phyloP scores from a whole-genome alignment of 805 yeast species.

The Saturnispora serradocipensis region DNA sequence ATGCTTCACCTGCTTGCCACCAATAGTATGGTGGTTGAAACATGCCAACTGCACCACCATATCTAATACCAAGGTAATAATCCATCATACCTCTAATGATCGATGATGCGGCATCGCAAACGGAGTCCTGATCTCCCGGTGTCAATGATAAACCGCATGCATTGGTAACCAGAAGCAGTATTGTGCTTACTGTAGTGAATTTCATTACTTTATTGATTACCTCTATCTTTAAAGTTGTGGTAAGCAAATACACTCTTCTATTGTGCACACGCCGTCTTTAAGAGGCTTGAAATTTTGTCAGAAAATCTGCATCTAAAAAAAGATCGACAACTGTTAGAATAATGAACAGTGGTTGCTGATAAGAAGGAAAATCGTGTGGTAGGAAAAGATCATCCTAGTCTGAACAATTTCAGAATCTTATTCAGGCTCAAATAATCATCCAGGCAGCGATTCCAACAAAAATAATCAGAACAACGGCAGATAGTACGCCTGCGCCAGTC shows the following conservation, averaged over 20 bases:
- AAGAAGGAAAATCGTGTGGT: too few species aligned
- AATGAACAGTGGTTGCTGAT: too few species aligned
- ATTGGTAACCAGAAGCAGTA: not conserved
- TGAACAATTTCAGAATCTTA: too few species aligned
- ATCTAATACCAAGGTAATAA: constrained; percentile 60
- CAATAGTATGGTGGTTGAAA: constrained; percentile 71
- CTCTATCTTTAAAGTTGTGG: not conserved
- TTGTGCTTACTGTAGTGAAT: not conserved
- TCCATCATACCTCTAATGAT: constrained; percentile 69
- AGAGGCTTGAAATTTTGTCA: not conserved
- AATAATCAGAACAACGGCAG: constrained; percentile 59
- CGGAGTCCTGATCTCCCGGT: constrained; percentile 20
- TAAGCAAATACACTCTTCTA: not conserved
- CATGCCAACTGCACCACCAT: constrained; percentile 67
- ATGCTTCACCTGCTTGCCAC: constrained; percentile 89
- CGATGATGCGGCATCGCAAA: constrained; percentile 43
- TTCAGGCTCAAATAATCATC: too few species aligned
- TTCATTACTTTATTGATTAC: not conserved
- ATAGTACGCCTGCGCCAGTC: constrained; percentile 86
- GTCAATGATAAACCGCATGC: constrained; percentile 12
- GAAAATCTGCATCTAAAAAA: not conserved
- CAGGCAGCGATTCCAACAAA: constrained; percentile 64
- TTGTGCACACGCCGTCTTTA: not conserved
- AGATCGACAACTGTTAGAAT: not conserved
- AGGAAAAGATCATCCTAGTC: too few species aligned